A percentile compares a stretch with the other conserved stretches of the same genome.
phyloP scores from a whole-genome alignment of 768 basidiomycete species.

The Fistulinella prunicolor region DNA sequence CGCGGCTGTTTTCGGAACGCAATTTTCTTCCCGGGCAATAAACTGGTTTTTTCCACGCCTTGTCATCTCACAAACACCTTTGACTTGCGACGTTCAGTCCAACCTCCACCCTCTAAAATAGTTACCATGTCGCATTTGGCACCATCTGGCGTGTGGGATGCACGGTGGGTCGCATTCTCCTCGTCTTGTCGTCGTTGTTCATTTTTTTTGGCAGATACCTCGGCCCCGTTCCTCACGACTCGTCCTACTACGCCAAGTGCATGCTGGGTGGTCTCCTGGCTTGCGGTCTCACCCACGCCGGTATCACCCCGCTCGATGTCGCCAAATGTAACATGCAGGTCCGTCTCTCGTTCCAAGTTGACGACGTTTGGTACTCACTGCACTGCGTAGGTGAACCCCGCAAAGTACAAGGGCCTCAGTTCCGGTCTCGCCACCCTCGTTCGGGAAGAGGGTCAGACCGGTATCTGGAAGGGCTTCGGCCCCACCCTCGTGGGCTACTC shows the following conservation, averaged over 20 bases:
- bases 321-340: conserved; percentile 94
- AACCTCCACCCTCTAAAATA: conserved; percentile 21
- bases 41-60: background rate
- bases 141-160: conserved; percentile 66
- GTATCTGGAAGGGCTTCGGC: conserved; percentile 93
- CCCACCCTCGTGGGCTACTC: conserved; percentile 94
- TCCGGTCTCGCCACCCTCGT: conserved; percentile 62
- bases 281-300: conserved; percentile 86
- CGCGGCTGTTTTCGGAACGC: conserved; percentile 9
- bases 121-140: conserved; percentile 49
- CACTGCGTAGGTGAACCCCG: conserved; percentile 60
- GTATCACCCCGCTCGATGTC: conserved; percentile 83
- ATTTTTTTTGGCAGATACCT: conserved; percentile 43
- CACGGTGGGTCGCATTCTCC: conserved; percentile 56
- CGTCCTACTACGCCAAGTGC: conserved; percentile 77
- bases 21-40: background rate
- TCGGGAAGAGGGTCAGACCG: conserved; percentile 77
- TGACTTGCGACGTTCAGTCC: too few species aligned
- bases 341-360: background rate
- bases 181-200: conserved; percentile 4
- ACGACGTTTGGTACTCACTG: too few species aligned
- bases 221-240: conserved; percentile 75
- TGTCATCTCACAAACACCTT: too few species aligned
- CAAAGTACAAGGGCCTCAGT: conserved; percentile 68
- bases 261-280: conserved; percentile 87